Evolutionary conservation across 75 land plant genomes (phyloP), one percentile per base, ranked within the genome.

Genomic region (Adiantum capillusveneris): DNA sequence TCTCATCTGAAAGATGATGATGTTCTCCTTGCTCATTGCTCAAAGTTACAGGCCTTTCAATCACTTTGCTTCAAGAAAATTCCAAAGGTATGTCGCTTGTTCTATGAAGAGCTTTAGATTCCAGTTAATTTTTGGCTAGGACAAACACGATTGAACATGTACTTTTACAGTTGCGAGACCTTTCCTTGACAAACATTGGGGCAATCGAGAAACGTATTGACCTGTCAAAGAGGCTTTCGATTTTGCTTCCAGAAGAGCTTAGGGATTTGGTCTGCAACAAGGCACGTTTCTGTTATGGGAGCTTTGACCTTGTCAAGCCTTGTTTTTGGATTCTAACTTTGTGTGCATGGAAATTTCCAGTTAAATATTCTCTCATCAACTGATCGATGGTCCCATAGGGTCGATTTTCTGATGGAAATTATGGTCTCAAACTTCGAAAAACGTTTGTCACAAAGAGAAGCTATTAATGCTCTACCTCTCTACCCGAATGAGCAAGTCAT

Each of bases 401-500:
- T 60, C 53, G 88, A 90, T 58, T 94, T 90, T 58, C 78, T 94
- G 7, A 71, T 75, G 27, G 99, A 94, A 69, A 85, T 94, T 7
- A 62, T 90, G 65, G 79, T 90, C 1, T 84, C 99, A 19, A 79
- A 86, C 48, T 94, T 94, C 62, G 88, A 86, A 70, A 90, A 87
- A 65, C 87, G 95, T 7, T 91, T 84, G 55, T 94, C 96, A 12
- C 99, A 94, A 51, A 86, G 83, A 69, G 96, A 94, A 60, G 84
- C 96, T 22, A 90, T 94, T 53, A 94, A 94, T 82, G 91, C 91
- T 29, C 80, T 94, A 25, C 99, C 99, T 22, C 79, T 94, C 7
- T 94, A 94, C 64, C 99, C 99, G 19, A 94, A 90, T 70, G 99
- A 94, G 68, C 77, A 79, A 34, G 84, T 94, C 34, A 94, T 94